Base-by-base conservation (phyloP, 2,329 filamentous ascomycete species). In the Colletotrichum trifolii region DNA sequence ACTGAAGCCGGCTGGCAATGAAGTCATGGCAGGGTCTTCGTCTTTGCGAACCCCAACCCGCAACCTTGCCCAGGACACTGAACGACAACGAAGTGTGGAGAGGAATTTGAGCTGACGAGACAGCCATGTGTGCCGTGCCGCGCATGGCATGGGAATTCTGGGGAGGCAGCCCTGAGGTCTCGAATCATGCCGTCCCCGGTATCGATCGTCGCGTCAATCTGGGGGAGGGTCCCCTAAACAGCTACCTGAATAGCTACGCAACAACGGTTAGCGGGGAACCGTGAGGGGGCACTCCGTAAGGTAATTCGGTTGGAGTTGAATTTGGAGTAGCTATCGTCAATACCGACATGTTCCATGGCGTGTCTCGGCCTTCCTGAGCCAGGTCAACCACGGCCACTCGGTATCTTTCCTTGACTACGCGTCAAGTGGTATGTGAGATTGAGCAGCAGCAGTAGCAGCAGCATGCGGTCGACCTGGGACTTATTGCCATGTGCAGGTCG, bases 191-290 rank as follows among this genome's bases (percentile, higher is more conserved):
- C 34, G 35, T 33, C 36, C 50, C 45, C 13, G 46, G 48, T 59
- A 54, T 46, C 42, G 48, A 64, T 59, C 54, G 54, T 36, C 42
- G 13, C 53, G 42, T 42, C n/a, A 54, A 64, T 54, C 60, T 35
- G 60, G 60, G 59, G 54, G 54, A 59, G 42, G 60, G 42, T 40
- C 60, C 48, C 35, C 40, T 36, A 63, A 39, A 34, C 11, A 25
- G 25, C 25, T 25, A 25, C 25, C 25, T 25, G 25, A 25, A 25
- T 25, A 25, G 25, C 25, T 25, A 25, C 25, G 25, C 25, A 25
- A 25, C 25, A 45, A 15, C 33, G 48, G 45, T 17, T 25, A 3
- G 59, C 45, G 36, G 50, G 52, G 15, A 43, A 39, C 15, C 13
- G n/a, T 53, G 57, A 47, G 46, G 54, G 43, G 42, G 33, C 33